Evolutionary conservation across 495 filamentous ascomycete species (phyloP), one percentile per base, ranked within the genome.

Genomic region (Penicillium arizonense): DNA sequence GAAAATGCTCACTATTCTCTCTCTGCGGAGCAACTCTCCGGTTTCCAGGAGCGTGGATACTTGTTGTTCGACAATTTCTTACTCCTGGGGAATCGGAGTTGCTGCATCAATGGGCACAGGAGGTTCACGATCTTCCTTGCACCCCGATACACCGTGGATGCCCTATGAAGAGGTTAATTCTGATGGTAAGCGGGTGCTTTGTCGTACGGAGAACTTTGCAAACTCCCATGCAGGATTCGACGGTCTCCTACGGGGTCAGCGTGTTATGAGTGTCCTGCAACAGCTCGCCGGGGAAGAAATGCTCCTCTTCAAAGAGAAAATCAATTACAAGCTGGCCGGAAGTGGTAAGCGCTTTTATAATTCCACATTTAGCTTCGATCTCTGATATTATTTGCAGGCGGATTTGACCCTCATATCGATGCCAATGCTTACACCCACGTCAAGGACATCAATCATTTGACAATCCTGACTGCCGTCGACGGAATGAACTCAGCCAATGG

Each of bases 251-350:
- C 63, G 74, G 6, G 73, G 75, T 24, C 35, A 61, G 8, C 69
- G 70, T 32, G 63, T 73, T 1, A 47, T 61, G 6, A 65, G 65
- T 28, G 51, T 71, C 7, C 57, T 77, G 6, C 47, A 61, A 4
- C 70, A 77, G 50, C 47, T 77, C 20, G 70, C 73, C 1, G 56
- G 63, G 3, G 75, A 78, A 40, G 64, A 72, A 7, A 77, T 78
- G 73, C 49, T 75, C 13, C 57, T 78, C 0, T 78, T 78, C 65
- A 77, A 78, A 45, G 75, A 78, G 44, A 77, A 78, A 58, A 78
- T 74, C 56, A 76, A 75, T 58, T 73, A 74, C 50, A 74, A 76
- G 44, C 57, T 74, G 12, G 67, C 72, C 14, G 68, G 70, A 5
- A 70, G 68, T 57, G 74, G 74, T 61, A 44, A 47, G 56, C 7